These are phyloP conservation scores for Crithidia sp. DNA, from an alignment of 208 protist species.

Conservation along the genomic window DNA sequence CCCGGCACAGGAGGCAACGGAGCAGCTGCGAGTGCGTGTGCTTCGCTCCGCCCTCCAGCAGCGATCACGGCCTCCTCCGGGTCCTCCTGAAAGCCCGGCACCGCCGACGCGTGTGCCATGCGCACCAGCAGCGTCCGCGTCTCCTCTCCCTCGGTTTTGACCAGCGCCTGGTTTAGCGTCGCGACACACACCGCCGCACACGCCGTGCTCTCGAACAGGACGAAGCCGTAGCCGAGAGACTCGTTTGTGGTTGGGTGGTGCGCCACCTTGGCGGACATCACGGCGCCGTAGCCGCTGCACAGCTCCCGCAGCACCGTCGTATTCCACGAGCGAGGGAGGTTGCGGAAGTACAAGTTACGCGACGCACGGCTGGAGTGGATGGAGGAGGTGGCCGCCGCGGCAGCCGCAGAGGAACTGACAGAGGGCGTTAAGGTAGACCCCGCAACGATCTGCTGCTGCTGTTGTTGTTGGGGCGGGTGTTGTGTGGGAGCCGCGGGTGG, in stretches of 20 bases:
- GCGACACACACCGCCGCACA: conserved; percentile 48
- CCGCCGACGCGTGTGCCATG: conserved; percentile 28
- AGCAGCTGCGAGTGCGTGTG: too few relatives aligned
- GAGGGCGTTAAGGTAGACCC: conserved; percentile 16
- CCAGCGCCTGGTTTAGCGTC: conserved; percentile 26
- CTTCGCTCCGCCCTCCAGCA: too few relatives aligned
- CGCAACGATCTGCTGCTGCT: conserved; percentile 4
- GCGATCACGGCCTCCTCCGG: background rate
- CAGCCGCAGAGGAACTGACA: conserved; percentile 1
- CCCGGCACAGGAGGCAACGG: too few relatives aligned
- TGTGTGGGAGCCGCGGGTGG: conserved; percentile 7
- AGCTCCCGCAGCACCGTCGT: conserved; percentile 63
- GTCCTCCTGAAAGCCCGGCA: conserved; percentile 26
- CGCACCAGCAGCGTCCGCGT: conserved; percentile 28
- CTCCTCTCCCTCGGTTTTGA: conserved; percentile 17
- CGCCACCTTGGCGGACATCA: conserved; percentile 64
- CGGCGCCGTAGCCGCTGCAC: conserved; percentile 51
- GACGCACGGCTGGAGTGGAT: conserved; percentile 15
- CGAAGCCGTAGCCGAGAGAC: conserved; percentile 71
- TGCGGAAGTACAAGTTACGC: conserved; percentile 68
- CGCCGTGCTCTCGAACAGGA: conserved; percentile 56
- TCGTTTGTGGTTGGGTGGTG: conserved; percentile 57
- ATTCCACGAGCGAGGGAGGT: conserved; percentile 71
- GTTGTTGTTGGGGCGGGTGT: conserved; percentile 7
- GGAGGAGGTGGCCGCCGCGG: conserved; percentile 10